phyloP scores from a whole-genome alignment of 2,329 filamentous ascomycete genomes.

The Ophiosphaerella narmari region DNA sequence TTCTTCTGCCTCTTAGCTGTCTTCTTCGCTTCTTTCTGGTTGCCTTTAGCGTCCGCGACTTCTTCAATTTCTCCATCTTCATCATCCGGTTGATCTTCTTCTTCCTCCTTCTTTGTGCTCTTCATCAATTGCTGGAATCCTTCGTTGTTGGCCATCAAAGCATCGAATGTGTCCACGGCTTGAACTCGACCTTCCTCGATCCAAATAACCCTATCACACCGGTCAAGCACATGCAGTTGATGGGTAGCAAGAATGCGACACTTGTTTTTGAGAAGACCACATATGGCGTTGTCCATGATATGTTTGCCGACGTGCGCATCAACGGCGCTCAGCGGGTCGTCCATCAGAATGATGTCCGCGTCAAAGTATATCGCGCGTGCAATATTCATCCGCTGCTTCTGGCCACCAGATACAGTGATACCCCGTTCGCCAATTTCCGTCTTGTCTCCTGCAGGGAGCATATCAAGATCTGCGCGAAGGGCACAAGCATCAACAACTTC shows the following conservation, averaged over 20 bases:
- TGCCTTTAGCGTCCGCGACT: slow-evolving; percentile 28
- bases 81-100: slow-evolving; percentile 48
- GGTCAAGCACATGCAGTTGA: slow-evolving; percentile 87
- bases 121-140: slow-evolving; percentile 83
- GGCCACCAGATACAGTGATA: slow-evolving; percentile 92
- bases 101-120: slow-evolving; percentile 70
- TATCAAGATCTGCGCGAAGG: slow-evolving; percentile 81
- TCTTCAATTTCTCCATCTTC: slow-evolving; percentile 62
- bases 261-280: slow-evolving; percentile 85
- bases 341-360: slow-evolving; percentile 66
- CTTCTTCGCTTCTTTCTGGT: slow-evolving; percentile 53
- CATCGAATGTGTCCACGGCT: slow-evolving; percentile 86
- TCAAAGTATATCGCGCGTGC: slow-evolving; percentile 75
- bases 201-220: slow-evolving; percentile 91
- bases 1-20: slow-evolving; percentile 51
- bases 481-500: slow-evolving; percentile 86
- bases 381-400: slow-evolving; percentile 95
- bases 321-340: slow-evolving; percentile 65
- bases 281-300: slow-evolving; percentile 92
- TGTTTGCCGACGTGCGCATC: slow-evolving; percentile 66
- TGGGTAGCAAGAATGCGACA: slow-evolving; percentile 92
- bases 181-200: slow-evolving; percentile 86
- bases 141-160: slow-evolving; percentile 78
- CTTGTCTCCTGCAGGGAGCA: slow-evolving; percentile 84
- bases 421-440: slow-evolving; percentile 96